phyloP scores from a whole-genome alignment of 2,329 filamentous ascomycete genomes.

The Chaetomium sp. region DNA sequence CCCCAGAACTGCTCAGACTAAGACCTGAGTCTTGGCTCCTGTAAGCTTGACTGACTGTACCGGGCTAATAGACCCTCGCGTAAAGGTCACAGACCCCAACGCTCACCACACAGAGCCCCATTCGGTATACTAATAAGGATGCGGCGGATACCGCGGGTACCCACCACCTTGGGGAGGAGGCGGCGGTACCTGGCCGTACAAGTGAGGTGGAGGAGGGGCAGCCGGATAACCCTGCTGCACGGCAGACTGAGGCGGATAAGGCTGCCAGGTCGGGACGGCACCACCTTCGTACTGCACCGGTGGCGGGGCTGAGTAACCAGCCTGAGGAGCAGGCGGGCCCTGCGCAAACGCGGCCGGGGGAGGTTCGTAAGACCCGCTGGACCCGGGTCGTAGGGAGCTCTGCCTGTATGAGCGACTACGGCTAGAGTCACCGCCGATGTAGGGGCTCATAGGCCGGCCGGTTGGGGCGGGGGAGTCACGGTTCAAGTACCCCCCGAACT shows the following conservation, averaged over 20 bases:
- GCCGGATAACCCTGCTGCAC: slow-evolving; percentile 8
- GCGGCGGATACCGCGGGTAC: slow-evolving; percentile 6
- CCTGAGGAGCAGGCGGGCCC: slow-evolving; percentile 10
- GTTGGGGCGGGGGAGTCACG: slow-evolving; percentile 21
- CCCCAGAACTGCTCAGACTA: too few species aligned
- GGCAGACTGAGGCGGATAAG: slow-evolving; percentile 12
- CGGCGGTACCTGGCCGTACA: slow-evolving; percentile 6
- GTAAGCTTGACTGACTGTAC: too few species aligned
- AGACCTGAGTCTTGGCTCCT: too few species aligned
- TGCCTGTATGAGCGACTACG: slow-evolving; percentile 41
- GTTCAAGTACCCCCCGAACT: slow-evolving; percentile 18
- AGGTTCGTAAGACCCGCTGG: slow-evolving; percentile 38
- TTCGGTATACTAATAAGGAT: slow-evolving; percentile 1
- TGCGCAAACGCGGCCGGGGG: slow-evolving; percentile 30
- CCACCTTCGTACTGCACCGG: slow-evolving; percentile 11
- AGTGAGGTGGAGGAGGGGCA: slow-evolving; percentile 9
- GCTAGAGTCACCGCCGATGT: slow-evolving; percentile 28
- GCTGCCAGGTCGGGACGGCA: slow-evolving; percentile 8
- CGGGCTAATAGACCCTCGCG: too few species aligned
- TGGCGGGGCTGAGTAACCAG: slow-evolving; percentile 6
- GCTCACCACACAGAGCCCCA: not conserved
- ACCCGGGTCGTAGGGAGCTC: slow-evolving; percentile 45
- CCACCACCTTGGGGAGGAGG: slow-evolving; percentile 4
- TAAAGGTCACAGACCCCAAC: too few species aligned
- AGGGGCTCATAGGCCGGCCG: slow-evolving; percentile 43